These are phyloP conservation scores for Kuraishia piskuri DNA, from an alignment of 805 yeast genomes.

Conservation along the genomic window DNA sequence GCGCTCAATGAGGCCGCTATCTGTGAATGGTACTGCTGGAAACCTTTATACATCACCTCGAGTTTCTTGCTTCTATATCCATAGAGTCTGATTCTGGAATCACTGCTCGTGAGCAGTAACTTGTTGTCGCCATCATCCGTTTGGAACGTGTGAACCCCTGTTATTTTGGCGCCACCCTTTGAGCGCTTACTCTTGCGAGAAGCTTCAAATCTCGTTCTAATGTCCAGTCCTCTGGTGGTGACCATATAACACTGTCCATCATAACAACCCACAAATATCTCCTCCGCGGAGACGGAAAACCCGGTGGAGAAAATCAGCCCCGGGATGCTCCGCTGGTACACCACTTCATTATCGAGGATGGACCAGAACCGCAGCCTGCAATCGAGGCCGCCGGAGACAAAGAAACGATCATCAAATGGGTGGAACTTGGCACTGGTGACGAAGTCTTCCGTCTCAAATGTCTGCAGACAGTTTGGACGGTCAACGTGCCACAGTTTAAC, in stretches of 20 bases:
- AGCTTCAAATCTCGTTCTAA: constrained; percentile 34
- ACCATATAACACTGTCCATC: constrained; percentile 58
- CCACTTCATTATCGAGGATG: constrained; percentile 60
- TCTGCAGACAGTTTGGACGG: constrained; percentile 49
- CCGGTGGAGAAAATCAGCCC: constrained; percentile 69
- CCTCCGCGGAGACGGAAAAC: constrained; percentile 58
- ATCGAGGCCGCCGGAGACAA: constrained; percentile 75
- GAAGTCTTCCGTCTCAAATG: constrained; percentile 69
- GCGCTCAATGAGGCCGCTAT: constrained; percentile 59
- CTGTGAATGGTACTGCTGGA: constrained; percentile 61
- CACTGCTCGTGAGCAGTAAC: constrained; percentile 67
- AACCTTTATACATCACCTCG: constrained; percentile 67
- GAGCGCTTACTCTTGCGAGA: constrained; percentile 27
- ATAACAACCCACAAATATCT: constrained; percentile 67
- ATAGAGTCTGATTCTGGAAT: constrained; percentile 66
- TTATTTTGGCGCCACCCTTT: constrained; percentile 48
- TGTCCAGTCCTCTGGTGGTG: constrained; percentile 54
- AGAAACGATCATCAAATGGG: constrained; percentile 81
- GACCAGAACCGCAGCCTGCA: constrained; percentile 77
- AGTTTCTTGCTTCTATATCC: constrained; percentile 44
- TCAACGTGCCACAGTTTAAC: constrained; percentile 83
- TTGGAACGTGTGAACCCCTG: constrained; percentile 57
- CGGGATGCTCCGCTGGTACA: constrained; percentile 51
- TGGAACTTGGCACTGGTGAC: constrained; percentile 77
- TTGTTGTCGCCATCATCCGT: constrained; percentile 12